Base-by-base conservation (phyloP, 2,329 filamentous ascomycete genomes). In the Fonsecaea erecta region DNA sequence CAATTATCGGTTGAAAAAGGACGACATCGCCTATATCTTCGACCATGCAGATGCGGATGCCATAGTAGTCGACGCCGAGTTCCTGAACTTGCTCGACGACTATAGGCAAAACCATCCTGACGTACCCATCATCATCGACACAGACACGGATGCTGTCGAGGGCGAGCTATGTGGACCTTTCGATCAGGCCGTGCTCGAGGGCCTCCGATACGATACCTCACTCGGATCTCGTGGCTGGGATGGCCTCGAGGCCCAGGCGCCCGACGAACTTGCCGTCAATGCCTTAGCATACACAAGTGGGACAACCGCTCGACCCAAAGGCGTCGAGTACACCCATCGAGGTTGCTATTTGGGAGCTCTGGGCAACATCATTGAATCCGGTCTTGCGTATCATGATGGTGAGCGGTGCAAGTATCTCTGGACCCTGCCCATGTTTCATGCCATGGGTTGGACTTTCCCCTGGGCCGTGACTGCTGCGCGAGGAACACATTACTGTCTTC, bases 281-380 rank as follows among this genome's bases (percentile, higher is more conserved):
- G 92, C 93, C 2, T 87, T 99, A 62, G 92, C 94, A 1, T 98
- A 98, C 76, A 99, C 95, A 0, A 95, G 90, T 30, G 94, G 94
- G 3, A 98, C 95, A 0, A 98, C 95, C 0, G 93, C 93, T 0
- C 84, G 86, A 32, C 95, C 95, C 1, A 98, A 99, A 77, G 95
- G 95, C 4, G 94, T 97, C 2, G 88, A 96, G 62, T 97, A 90
- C 74, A 97, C 92, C 1, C 92, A 98, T 76, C 86, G 95, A 53
- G 91, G 93, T 3, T 88, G 87, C 7, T 99, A 98, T 74, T 83
- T 99, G 12, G 94, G 92, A 0, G 84, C 92, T 0, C 74, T 97
- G 70, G 93, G 83, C 11, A 98, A 98, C 75, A 82, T 98, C 0
- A 86, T 98, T 64, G 95, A 99, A 76, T 92, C 91, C 0, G 91